Percentiles rank a stretch among this genome's conserved stretches.
Conservation (phyloP, 2,329 filamentous ascomycete genomes). For the Epichloe brachyelytri region DNA sequence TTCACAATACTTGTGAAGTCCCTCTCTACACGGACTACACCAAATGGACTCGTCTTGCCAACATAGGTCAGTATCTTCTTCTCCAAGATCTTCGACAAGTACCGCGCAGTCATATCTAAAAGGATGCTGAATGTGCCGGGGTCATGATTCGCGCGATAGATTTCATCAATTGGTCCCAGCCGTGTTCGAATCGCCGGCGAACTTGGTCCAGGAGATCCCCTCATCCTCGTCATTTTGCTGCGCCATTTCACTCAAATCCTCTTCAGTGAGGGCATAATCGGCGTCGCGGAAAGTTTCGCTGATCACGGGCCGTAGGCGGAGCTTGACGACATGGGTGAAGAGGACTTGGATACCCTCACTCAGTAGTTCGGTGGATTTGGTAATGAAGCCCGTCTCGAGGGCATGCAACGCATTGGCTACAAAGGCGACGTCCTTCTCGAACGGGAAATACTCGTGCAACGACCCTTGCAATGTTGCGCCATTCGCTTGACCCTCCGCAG, state of each 20-base stretch:
- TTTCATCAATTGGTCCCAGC: constrained; percentile 75
- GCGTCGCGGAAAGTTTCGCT: constrained; percentile 83
- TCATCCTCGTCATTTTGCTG: constrained; percentile 41
- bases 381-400: constrained; percentile 58
- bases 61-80: constrained; percentile 75
- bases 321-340: constrained; percentile 77
- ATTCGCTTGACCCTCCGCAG: constrained; percentile 24
- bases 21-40: constrained; percentile 70
- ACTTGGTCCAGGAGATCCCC: constrained; percentile 52
- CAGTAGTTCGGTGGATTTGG: constrained; percentile 71
- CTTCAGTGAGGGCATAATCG: constrained; percentile 63
- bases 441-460: constrained; percentile 61
- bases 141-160: constrained; percentile 81
- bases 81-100: constrained; percentile 69
- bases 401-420: constrained; percentile 55
- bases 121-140: constrained; percentile 61
- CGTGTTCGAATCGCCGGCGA: constrained; percentile 64
- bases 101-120: constrained; percentile 57
- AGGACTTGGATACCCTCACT: constrained; percentile 75
- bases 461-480: constrained; percentile 25
- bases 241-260: constrained; percentile 44
- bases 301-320: constrained; percentile 71
- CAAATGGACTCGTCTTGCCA: constrained; percentile 67
- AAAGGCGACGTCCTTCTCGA: constrained; percentile 58
- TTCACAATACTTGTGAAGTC: constrained; percentile 68